A percentile compares a stretch with the other conserved stretches of the same genome.
Conservation (phyloP, 352 stramenopile species). For the Pythium sukuiense region DNA sequence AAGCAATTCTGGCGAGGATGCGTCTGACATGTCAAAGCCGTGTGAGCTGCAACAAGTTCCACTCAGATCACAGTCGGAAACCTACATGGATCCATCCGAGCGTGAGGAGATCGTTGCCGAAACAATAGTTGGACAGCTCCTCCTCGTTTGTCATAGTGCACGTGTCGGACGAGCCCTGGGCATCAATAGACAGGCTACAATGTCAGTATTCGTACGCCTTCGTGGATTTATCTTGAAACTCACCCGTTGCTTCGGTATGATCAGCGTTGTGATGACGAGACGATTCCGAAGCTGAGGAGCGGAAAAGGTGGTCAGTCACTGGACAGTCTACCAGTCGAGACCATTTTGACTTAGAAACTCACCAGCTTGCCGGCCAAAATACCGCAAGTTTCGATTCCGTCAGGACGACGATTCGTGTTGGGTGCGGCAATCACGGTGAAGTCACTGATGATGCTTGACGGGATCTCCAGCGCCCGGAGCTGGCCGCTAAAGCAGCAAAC, state of each 20-base stretch:
- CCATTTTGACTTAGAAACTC: constrained; percentile 6
- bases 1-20: constrained; percentile 90
- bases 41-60: not conserved
- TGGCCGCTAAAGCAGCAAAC: constrained; percentile 37
- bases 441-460: constrained; percentile 62
- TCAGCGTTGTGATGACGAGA: constrained; percentile 78
- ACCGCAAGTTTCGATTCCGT: constrained; percentile 90
- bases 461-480: constrained; percentile 69
- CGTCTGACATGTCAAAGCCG: constrained; percentile 39
- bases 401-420: constrained; percentile 70
- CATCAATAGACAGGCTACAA: not conserved
- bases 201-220: not conserved
- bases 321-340: too few species aligned
- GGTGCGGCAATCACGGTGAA: constrained; percentile 79
- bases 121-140: constrained; percentile 88
- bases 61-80: not conserved
- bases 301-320: not conserved
- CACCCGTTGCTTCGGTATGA: constrained; percentile 88
- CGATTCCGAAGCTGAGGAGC: constrained; percentile 44
- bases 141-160: constrained; percentile 87
- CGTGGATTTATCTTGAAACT: not conserved
- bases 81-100: constrained; percentile 91
- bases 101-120: constrained; percentile 82
- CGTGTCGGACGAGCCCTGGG: constrained; percentile 83
- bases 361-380: constrained; percentile 85